Base-by-base conservation (phyloP, 2,329 filamentous ascomycete species). In the Pseudogymnoascus sp. region DNA sequence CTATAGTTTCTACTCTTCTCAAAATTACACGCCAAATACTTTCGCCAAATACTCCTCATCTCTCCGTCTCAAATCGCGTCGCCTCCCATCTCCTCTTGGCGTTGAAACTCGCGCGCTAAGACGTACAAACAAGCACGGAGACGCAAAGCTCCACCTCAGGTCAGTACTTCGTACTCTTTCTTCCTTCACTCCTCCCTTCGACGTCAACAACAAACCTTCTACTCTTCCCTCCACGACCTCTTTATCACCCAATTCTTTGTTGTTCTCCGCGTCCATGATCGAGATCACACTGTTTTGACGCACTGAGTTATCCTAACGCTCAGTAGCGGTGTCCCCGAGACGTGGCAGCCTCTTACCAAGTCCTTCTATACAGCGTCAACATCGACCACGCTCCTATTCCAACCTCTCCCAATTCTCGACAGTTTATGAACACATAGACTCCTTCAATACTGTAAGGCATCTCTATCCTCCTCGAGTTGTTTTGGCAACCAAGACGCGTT, bases 121-220 rank as follows among this genome's bases (percentile, higher is more conserved):
- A 54, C 47, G 5, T 59, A 31, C 57, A 59, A 59, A 59, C 57
- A 59, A 59, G 57, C 57, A 59, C 35, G 35, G 57, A 59, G 35
- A 59, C 35, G 57, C 57, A 59, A 37, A 59, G 37, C 57, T 59
- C 57, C 33, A 59, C 47, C 57, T 59, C 57, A 39, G 35, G 57
- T 59, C 33, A 39, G 57, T 40, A 59, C 57, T 37, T 54, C 29
- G 15, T 54, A 35, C n/a, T 54, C 47, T 54, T 54, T 54, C 67
- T 66, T 66, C 67, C 66, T 65, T 66, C 66, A 61, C 66, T 66
- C 66, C 63, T 63, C 64, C 63, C 65, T 64, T 67, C 66, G 68
- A 67, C 66, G 66, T 64, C 68, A 66, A 71, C 72, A 71, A 72
- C 70, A 71, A 68, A 67, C 58, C 63, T 66, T 62, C 65, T 71